Percentiles rank a stretch among this genome's conserved stretches.
Evolutionary conservation across 805 yeast genomes (phyloP).

Genomic region (Kuraishia cidri): DNA sequence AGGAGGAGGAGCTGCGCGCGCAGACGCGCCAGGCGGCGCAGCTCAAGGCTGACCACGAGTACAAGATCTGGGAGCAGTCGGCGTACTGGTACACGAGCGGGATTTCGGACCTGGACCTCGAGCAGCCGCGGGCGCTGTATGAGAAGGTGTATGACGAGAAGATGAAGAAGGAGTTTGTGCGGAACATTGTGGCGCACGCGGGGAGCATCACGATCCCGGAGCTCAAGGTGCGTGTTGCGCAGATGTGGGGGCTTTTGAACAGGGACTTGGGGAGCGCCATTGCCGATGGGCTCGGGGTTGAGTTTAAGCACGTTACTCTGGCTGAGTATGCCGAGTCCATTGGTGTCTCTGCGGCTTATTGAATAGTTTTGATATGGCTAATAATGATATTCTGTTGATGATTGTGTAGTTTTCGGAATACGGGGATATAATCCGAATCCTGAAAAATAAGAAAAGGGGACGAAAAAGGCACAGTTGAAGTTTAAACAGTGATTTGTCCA

Average conservation of each 20-base stretch:
- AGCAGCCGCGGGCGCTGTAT: slow-evolving; percentile 35
- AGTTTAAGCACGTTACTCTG: slow-evolving; percentile 21
- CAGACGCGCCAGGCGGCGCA: slow-evolving; percentile 19
- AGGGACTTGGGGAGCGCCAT: slow-evolving; percentile 26
- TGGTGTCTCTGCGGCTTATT: no score
- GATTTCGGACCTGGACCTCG: slow-evolving; percentile 31
- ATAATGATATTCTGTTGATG: no score
- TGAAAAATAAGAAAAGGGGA: no score
- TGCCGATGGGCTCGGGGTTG: slow-evolving; percentile 31
- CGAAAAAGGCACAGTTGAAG: no score
- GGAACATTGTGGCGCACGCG: slow-evolving; percentile 30
- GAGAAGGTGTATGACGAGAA: slow-evolving; percentile 25
- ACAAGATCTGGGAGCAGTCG: slow-evolving; percentile 23
- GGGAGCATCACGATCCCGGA: slow-evolving; percentile 17
- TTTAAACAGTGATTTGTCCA: no score
- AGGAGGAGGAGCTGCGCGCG: slow-evolving; percentile 14
- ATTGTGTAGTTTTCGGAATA: no score
- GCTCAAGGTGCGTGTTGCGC: slow-evolving; percentile 27
- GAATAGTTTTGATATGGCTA: no score
- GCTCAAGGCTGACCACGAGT: slow-evolving; percentile 24
- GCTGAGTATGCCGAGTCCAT: slow-evolving; percentile 20
- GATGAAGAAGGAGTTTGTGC: slow-evolving; percentile 22
- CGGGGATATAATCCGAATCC: no score
- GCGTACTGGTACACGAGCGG: slow-evolving; percentile 29
- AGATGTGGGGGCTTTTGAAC: slow-evolving; percentile 31